Conservation (phyloP, 345 rosid genomes). For the Populus nigra region DNA sequence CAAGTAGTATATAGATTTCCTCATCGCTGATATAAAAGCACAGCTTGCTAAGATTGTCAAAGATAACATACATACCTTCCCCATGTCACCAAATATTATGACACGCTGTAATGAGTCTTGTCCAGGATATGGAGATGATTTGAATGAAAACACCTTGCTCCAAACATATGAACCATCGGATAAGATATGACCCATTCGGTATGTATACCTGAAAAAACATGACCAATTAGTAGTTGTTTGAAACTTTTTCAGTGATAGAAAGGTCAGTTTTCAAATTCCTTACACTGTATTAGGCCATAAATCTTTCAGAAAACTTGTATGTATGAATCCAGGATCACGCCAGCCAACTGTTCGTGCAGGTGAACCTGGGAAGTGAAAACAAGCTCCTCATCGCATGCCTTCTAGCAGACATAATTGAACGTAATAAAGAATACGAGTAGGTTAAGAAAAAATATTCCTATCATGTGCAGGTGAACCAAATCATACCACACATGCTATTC, state of each 20-base stretch:
- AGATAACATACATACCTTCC: constrained; percentile 59
- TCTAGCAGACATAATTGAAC: not conserved
- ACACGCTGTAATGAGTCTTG: constrained; percentile 82
- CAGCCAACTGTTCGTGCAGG: constrained; percentile 83
- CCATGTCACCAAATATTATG: constrained; percentile 86
- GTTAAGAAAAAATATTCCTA: not conserved
- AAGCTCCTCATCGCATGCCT: not conserved
- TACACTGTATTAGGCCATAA: constrained; percentile 75
- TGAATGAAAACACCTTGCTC: constrained; percentile 69
- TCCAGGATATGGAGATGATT: constrained; percentile 84
- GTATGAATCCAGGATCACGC: constrained; percentile 86
- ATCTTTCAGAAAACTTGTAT: constrained; percentile 67
- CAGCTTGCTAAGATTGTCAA: constrained; percentile 1
- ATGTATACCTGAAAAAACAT: constrained; percentile 49
- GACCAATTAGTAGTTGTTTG: not conserved
- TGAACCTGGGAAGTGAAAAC: constrained; percentile 39
- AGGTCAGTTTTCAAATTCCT: constrained; percentile 11
- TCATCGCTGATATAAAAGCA: not conserved
- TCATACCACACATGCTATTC: constrained; percentile 92
- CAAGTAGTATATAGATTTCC: not conserved
- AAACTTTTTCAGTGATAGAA: not conserved
- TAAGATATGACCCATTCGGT: constrained; percentile 63
- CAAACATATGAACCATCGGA: constrained; percentile 37
- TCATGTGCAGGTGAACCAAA: not conserved
- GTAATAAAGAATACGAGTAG: not conserved